Base-by-base conservation (phyloP, 176 grass and related monocot species). In the Aegilops tauschii region DNA sequence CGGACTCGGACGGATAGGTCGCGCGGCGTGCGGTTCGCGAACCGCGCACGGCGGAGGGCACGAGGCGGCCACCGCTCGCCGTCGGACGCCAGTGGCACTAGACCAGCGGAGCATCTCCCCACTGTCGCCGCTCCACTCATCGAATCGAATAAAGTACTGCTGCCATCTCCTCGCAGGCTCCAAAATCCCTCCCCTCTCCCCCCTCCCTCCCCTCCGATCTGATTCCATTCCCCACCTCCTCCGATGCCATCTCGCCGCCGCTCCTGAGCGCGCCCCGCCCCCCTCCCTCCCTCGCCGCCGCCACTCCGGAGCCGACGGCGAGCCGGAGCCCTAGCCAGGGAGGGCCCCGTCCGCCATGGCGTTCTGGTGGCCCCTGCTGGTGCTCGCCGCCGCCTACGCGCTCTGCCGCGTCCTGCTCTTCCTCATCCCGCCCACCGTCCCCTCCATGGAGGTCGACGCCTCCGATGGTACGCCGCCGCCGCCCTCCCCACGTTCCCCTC, bases 361-460 rank as follows among this genome's bases (percentile, higher is more conserved):
- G 50, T 96, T 98, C 78, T 98, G 92, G 97, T 98, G 97, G 97
- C 92, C 97, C 68, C 85, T 96, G 70, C 87, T 96, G 25, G 97
- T 98, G 40, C 90, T 98, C 64, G 93, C 86, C 62, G 77, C 90
- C 65, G 92, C 97, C 9, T 93, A 91, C 90, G 92, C 85, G 61
- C 72, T 96, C 79, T 98, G 94, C 87, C 97, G 94, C 81, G 64
- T 98, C 80, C 85, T 98, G 16, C 94, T 98, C 75, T 69, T 98
- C 80, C 94, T 98, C 30, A 96, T 98, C 58, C 97, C 97, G 12
- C 97, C 97, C 52, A 96, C 82, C 56, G 93, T 98, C 82, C 97
- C 97, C 69, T 96, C 94, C 63, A 98, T 98, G 85, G 97, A 98
- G 14, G 97, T 98, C 35, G 97, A 98, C 76, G 79, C 90, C 71